phyloP scores from a whole-genome alignment of 139 green algal genomes.

The Chloropicon primus region DNA sequence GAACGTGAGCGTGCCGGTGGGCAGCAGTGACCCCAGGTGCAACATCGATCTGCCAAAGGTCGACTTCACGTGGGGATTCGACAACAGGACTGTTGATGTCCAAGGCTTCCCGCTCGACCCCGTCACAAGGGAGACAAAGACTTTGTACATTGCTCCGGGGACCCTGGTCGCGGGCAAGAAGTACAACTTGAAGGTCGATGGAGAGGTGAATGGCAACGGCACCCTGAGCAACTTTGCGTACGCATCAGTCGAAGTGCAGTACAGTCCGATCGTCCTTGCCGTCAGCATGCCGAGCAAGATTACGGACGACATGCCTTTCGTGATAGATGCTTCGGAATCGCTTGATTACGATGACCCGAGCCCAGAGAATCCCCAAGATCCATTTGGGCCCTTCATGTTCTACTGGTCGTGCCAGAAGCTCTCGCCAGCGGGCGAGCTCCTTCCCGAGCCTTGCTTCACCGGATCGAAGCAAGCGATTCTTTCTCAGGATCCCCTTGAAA shows the following conservation, averaged over 20 bases:
- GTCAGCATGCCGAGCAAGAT: conserved; percentile 1
- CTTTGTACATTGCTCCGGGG: conserved; percentile 3
- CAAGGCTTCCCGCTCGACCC: conserved; percentile 12
- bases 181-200: conserved; percentile 15
- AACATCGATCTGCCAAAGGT: not conserved
- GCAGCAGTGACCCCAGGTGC: not conserved
- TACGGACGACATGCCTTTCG: not conserved
- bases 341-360: conserved; percentile 9
- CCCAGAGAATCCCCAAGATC: conserved; percentile 8
- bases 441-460: not conserved
- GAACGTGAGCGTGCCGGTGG: not conserved
- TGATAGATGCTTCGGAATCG: conserved; percentile 4
- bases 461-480: not conserved
- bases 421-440: not conserved
- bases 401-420: conserved; percentile 1
- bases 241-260: conserved; percentile 5
- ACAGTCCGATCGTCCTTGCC: not conserved
- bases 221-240: conserved; percentile 5
- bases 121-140: not conserved
- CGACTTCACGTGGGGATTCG: conserved; percentile 8
- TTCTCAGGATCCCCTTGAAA: not conserved
- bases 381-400: conserved; percentile 13
- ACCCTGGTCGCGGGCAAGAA: conserved; percentile 2
- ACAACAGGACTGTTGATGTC: not conserved
- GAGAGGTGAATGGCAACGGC: conserved; percentile 2